These are phyloP conservation scores for Brassica carinata DNA, from an alignment of 345 rosid species.

Conservation along the genomic window DNA sequence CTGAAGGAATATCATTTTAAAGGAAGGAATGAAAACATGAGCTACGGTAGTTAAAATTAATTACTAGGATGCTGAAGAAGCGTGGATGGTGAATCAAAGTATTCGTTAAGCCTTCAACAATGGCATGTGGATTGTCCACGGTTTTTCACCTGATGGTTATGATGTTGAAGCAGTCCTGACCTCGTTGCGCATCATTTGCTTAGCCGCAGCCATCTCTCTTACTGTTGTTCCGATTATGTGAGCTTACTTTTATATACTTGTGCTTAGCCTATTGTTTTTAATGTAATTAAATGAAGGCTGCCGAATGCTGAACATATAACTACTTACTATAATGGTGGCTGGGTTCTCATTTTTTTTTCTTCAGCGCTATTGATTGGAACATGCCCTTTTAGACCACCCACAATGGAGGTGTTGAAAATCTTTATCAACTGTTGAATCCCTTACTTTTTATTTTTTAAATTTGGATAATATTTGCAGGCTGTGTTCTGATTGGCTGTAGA, in stretches of 20 bases:
- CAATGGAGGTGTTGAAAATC: no score
- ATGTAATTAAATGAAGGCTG: neutral
- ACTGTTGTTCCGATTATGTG: no score
- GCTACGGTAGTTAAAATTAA: no score
- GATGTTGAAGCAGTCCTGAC: neutral
- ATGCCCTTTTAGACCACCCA: no score
- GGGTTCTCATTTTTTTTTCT: neutral
- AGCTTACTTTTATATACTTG: no score
- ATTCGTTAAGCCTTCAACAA: neutral
- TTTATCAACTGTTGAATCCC: no score
- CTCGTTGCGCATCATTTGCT: neutral
- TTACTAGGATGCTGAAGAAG: neutral
- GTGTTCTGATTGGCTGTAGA: no score
- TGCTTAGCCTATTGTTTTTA: no score
- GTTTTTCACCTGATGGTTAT: neutral
- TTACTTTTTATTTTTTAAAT: no score
- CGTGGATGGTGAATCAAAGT: neutral
- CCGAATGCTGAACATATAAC: neutral
- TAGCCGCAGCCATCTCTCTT: neutral
- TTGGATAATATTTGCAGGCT: no score
- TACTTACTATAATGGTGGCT: neutral
- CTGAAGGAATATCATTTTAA: neutral
- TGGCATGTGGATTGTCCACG: neutral
- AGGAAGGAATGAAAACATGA: no score
- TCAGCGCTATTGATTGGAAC: neutral